A percentile compares a stretch with the other conserved stretches of the same genome.
Evolutionary conservation across 2,329 filamentous ascomycete species (phyloP).

Genomic region (Cyanodermella asteris): DNA sequence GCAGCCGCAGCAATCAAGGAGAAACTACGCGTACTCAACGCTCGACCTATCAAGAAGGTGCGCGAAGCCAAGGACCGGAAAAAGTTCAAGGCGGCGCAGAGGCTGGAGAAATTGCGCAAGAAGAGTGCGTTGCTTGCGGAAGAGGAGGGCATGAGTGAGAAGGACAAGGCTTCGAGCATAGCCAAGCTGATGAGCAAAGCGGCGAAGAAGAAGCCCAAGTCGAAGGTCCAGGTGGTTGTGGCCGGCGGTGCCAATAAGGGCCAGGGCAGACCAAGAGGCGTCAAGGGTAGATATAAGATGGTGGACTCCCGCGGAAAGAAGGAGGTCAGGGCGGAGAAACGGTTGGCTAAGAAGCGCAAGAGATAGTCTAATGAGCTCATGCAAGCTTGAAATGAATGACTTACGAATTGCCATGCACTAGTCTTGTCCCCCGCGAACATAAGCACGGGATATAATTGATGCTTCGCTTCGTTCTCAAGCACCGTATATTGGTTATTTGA

Average conservation of each 20-base stretch:
- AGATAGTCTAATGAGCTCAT: no score
- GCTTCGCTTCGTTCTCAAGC: no score
- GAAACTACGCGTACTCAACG: constrained; percentile 79
- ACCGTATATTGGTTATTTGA: no score
- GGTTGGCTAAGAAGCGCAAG: constrained; percentile 55
- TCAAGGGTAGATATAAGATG: constrained; percentile 95
- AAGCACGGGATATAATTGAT: no score
- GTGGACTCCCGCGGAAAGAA: constrained; percentile 92
- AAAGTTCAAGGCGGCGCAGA: constrained; percentile 84
- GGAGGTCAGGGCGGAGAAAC: constrained; percentile 74
- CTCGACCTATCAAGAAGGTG: constrained; percentile 96
- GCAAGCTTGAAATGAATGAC: no score
- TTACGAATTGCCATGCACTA: no score
- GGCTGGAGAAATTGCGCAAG: constrained; percentile 85
- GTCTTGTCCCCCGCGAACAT: no score
- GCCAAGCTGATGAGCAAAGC: constrained; percentile 61
- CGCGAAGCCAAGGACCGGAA: constrained; percentile 89
- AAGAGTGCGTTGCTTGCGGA: constrained; percentile 80
- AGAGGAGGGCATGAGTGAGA: constrained; percentile 83
- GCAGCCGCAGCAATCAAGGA: constrained; percentile 84
- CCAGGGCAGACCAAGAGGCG: constrained; percentile 66
- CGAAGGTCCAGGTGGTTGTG: constrained; percentile 70
- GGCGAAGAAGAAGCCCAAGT: constrained; percentile 65
- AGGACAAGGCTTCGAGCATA: constrained; percentile 81
- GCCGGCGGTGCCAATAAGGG: constrained; percentile 68